phyloP scores from a whole-genome alignment of 805 yeast genomes.

The Scheffersomyces coipomensis region DNA sequence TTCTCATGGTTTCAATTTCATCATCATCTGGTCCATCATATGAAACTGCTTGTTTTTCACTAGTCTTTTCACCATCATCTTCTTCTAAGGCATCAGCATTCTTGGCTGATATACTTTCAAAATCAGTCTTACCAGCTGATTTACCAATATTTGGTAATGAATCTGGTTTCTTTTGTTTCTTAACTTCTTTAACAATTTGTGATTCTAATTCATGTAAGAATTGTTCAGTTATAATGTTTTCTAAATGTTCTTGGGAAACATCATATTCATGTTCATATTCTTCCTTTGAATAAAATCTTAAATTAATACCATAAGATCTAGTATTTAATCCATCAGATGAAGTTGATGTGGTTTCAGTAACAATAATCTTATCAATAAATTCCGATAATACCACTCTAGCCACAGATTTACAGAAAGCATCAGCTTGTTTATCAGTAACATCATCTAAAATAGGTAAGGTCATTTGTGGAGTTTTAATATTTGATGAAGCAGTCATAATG shows the following conservation, averaged over 20 bases:
- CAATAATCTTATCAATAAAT: slow-evolving; percentile 79
- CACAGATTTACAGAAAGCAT: slow-evolving; percentile 87
- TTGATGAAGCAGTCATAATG: slow-evolving; percentile 96
- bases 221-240: slow-evolving; percentile 57
- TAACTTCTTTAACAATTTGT: slow-evolving; percentile 75
- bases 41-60: slow-evolving; percentile 84
- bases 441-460: slow-evolving; percentile 79
- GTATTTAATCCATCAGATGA: slow-evolving; percentile 45
- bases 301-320: slow-evolving; percentile 72
- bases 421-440: slow-evolving; percentile 84
- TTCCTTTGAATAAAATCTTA: slow-evolving; percentile 69
- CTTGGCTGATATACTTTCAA: slow-evolving; percentile 40
- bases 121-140: slow-evolving; percentile 59
- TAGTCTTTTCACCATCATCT: slow-evolving; percentile 61
- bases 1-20: slow-evolving; percentile 84
- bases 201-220: slow-evolving; percentile 73
- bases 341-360: slow-evolving; percentile 83
- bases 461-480: slow-evolving; percentile 99
- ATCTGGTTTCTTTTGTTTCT: slow-evolving; percentile 68
- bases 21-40: slow-evolving; percentile 96
- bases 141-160: slow-evolving; percentile 64
- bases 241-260: slow-evolving; percentile 76
- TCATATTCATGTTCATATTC: slow-evolving; percentile 91
- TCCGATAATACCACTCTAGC: slow-evolving; percentile 84
- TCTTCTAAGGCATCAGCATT: slow-evolving; percentile 32